Evolutionary conservation across 257 asterid species (phyloP), one percentile per base, ranked within the genome.

Genomic region (Przewalskia tangutica): DNA sequence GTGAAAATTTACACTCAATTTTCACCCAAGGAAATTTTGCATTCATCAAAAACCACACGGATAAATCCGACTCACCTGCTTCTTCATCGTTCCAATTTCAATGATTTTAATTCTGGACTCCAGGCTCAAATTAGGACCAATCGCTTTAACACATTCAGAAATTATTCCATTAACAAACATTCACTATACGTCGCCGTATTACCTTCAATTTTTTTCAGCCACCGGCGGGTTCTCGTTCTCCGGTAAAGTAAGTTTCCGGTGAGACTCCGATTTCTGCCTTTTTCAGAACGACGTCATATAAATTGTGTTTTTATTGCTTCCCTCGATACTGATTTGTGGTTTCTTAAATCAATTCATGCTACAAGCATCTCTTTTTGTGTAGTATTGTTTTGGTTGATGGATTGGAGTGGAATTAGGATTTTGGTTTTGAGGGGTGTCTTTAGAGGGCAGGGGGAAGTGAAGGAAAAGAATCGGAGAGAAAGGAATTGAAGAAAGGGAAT

Each of bases 21-120:
- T 27, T 27, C 32, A 1, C 32, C 32, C 32, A 27, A 27, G 32
- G 32, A 27, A 27, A 27, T 27, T 27, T 27, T 27, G 32, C 32
- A 55, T 55, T 16, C 60, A 55, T 55, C 18, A 5, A 55, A 73
- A 65, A 34, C 40, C 13, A 46, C 79, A 50, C 79, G 44, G 79
- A 60, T 73, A 73, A 73, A 73, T 73, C 79, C 79, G 79, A 73
- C 48, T 73, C 60, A 73, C 77, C 77, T 27, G 32, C 75, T 46
- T 71, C 78, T 42, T 70, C 59, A 48, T 73, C 59, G 27, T 46
- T 46, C 11, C 58, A 16, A 55, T 55, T 55, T 55, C 16, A 55
- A 55, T 55, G n/a, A 44, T 70, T 63, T 63, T 70, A 9, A 70
- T 42, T n/a, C 77, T 10, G 4, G 18, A 70, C 38, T 20, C 6